Percentiles rank a stretch among this genome's conserved stretches.
Evolutionary conservation across 768 basidiomycete species (phyloP).

Genomic region (Calocera cornea): DNA sequence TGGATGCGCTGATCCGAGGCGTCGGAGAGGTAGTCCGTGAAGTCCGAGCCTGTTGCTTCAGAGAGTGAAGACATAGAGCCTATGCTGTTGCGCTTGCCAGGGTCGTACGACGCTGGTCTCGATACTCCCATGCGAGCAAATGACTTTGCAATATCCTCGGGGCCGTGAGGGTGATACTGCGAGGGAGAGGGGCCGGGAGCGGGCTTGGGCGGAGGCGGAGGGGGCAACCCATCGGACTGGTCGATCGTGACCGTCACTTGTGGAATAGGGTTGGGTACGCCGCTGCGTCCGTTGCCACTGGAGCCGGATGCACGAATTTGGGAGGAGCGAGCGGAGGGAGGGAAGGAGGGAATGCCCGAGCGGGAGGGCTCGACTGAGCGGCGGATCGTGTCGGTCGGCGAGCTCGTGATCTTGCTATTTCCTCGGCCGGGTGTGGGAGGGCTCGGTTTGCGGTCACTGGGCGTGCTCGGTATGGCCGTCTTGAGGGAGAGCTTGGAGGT

Average conservation of each 20-base stretch:
- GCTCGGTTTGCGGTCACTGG: not conserved
- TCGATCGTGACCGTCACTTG: not conserved
- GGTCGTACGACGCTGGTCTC: not conserved
- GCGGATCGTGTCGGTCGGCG: not conserved
- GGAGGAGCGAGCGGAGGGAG: not conserved
- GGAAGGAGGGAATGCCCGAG: not conserved
- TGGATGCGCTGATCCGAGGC: slow-evolving; percentile 1
- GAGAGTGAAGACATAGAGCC: not conserved
- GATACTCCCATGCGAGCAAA: not conserved
- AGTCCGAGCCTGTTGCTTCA: not conserved
- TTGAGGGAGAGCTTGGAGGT: slow-evolving; percentile 1
- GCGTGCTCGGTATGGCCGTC: not conserved
- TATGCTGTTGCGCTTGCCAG: not conserved
- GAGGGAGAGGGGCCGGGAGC: not conserved
- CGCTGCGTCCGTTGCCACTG: not conserved
- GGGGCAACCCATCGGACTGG: not conserved
- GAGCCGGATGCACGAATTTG: not conserved
- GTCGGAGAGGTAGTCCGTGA: slow-evolving; percentile 2
- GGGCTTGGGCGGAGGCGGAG: not conserved
- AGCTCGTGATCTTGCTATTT: not conserved
- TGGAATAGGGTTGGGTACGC: not conserved
- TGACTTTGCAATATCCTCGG: not conserved
- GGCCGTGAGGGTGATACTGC: not conserved
- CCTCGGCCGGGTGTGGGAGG: not conserved
- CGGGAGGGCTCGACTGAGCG: not conserved